Conservation (phyloP, 2,329 filamentous ascomycete species). For the Aspergillus piperis region DNA sequence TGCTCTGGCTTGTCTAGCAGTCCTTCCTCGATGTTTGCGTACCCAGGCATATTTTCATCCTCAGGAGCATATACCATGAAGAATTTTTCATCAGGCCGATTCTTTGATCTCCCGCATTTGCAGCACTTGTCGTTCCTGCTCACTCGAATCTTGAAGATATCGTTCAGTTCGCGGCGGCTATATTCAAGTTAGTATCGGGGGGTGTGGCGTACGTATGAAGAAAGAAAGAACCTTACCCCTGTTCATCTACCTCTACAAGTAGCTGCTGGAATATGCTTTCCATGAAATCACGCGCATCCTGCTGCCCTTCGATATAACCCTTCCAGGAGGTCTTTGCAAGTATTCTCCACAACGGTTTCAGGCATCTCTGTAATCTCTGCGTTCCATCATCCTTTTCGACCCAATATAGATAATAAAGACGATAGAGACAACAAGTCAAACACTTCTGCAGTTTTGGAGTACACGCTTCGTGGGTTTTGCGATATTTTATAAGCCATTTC, state of each 20-base stretch:
- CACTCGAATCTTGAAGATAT: constrained; percentile 6
- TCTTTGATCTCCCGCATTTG: background rate
- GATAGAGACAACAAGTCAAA: constrained; percentile 20
- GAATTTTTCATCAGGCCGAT: background rate
- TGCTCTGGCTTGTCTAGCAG: background rate
- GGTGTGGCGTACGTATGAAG: background rate
- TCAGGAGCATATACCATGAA: background rate
- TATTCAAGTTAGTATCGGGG: background rate
- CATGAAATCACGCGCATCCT: constrained; percentile 25
- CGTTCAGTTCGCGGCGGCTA: constrained; percentile 1
- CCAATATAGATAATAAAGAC: constrained; percentile 24
- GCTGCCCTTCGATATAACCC: background rate
- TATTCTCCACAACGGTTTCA: constrained; percentile 12
- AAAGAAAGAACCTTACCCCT: background rate
- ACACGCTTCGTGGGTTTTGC: background rate
- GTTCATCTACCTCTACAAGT: background rate
- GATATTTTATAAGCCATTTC: constrained; percentile 23
- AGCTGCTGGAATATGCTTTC: constrained; percentile 14
- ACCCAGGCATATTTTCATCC: background rate
- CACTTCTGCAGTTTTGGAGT: background rate
- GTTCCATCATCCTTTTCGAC: background rate
- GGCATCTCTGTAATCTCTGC: background rate
- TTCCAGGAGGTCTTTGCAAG: constrained; percentile 6
- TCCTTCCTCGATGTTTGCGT: background rate
- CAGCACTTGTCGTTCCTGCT: constrained; percentile 5